Conservation (phyloP, 768 basidiomycete species). For the Rubroboletus pulcherrimus region DNA sequence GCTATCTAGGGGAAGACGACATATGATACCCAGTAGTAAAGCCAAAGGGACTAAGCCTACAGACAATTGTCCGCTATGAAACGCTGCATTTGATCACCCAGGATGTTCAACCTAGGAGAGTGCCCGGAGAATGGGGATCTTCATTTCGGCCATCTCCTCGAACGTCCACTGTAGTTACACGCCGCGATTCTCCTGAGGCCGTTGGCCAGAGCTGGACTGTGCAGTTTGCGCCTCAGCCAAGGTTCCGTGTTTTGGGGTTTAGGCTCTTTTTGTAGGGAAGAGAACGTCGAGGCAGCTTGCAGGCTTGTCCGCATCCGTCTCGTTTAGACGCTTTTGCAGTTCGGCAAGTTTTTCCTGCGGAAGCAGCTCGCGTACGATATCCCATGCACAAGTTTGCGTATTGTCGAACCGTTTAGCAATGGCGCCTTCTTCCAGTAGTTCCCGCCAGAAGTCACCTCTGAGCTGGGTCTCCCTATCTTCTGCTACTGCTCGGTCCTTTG, state of each 20-base stretch:
- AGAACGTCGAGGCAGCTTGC: neutral
- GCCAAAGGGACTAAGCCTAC: neutral
- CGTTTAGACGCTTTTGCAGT: neutral
- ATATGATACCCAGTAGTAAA: neutral
- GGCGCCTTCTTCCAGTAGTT: conserved; percentile 1
- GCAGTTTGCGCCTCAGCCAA: no score
- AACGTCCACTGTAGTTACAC: neutral
- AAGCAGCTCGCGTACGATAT: neutral
- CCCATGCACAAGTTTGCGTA: neutral
- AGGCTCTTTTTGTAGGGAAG: neutral
- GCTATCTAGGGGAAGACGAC: neutral
- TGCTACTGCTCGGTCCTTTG: conserved; percentile 9
- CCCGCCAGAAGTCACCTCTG: conserved; percentile 20
- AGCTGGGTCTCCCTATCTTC: conserved; percentile 24
- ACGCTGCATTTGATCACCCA: neutral
- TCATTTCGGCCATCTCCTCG: neutral
- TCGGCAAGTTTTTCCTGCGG: no score
- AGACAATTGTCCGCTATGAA: neutral
- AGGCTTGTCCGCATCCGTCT: conserved; percentile 13
- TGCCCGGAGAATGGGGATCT: neutral
- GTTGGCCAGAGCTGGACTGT: no score
- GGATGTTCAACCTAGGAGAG: neutral
- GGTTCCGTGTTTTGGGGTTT: neutral
- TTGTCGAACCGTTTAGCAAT: neutral
- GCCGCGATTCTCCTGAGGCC: neutral